Evolutionary conservation across 140 eudicot genomes (phyloP), one percentile per base, ranked within the genome.

Genomic region (Senecio squalidus): DNA sequence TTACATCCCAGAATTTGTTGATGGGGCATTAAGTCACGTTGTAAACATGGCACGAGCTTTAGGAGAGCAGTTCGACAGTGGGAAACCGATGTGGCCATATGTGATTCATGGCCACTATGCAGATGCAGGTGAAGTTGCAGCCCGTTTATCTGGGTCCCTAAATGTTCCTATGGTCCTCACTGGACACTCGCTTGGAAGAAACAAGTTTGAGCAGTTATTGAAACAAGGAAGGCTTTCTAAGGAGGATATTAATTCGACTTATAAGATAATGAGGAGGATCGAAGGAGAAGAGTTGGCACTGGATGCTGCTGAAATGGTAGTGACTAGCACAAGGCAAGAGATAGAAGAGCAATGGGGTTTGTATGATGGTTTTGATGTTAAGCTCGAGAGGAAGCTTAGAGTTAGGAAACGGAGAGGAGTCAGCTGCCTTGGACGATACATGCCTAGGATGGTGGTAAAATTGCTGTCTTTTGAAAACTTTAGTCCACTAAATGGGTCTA

Each of bases 31-130:
- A 40, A 63, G 76, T 66, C 96, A 87, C 53, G 77, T 87, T 25
- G 86, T 83, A 36, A 80, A 78, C 73, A 79, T 87, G 84, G 81
- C 89, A 34, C 75, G 84, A 48, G 82, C 78, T 17, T 58, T 87
- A 70, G 96, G 96, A 36, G 96, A 87, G 53, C 89, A 87, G 70
- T 67, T 72, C 9, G 74, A 76, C 60, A 48, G 58, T 21, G 94
- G 89, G 62, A 78, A 83, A 65, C 80, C 89, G 26, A 58, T 66
- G 53, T 87, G 96, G 96, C 96, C 96, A 5, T 74, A 77, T 31
- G 96, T 81, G 50, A 87, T 87, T 67, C 96, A 87, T n/a, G 96
- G 94, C 2, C 96, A 87, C 66, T 87, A 87, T 64, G 96, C 96
- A 2, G 96, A 87, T 66, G 96, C 94, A 2, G 96, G 86, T 43